phyloP scores from a whole-genome alignment of 306 rosid species.

The Fagus crenata region DNA sequence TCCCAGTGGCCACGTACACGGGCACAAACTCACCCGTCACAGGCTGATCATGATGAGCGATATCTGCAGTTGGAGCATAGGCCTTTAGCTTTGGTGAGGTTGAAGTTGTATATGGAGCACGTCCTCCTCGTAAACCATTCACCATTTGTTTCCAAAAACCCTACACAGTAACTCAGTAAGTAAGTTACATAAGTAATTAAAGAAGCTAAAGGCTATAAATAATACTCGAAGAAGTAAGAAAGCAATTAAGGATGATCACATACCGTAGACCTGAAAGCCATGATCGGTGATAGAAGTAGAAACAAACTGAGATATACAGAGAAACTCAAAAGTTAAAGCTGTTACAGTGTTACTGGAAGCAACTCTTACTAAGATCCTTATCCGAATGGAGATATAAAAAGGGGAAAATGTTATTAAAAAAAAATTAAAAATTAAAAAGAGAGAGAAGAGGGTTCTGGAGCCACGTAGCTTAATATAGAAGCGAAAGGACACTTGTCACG shows the following conservation, averaged over 20 bases:
- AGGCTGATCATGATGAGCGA: conserved; percentile 20
- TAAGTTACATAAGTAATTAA: neutral
- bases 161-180: conserved; percentile 27
- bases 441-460: conserved; percentile 27
- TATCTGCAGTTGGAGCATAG: conserved; percentile 44
- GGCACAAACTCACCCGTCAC: conserved; percentile 57
- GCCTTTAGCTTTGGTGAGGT: conserved; percentile 53
- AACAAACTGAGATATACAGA: neutral
- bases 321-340: neutral
- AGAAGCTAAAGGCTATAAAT: neutral
- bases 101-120: conserved; percentile 38
- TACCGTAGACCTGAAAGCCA: conserved; percentile 56
- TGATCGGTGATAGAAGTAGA: conserved; percentile 6
- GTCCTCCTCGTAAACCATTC: conserved; percentile 28
- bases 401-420: neutral
- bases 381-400: neutral
- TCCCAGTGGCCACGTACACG: conserved; percentile 62
- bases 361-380: neutral
- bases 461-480: conserved; percentile 21
- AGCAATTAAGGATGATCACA: neutral
- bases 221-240: neutral
- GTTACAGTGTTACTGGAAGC: too few species aligned
- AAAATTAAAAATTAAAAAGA: too few species aligned
- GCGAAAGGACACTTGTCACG: conserved; percentile 19
- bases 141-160: conserved; percentile 39